Base-by-base conservation (phyloP, 768 basidiomycete species). In the Boletus vinaceobasis region DNA sequence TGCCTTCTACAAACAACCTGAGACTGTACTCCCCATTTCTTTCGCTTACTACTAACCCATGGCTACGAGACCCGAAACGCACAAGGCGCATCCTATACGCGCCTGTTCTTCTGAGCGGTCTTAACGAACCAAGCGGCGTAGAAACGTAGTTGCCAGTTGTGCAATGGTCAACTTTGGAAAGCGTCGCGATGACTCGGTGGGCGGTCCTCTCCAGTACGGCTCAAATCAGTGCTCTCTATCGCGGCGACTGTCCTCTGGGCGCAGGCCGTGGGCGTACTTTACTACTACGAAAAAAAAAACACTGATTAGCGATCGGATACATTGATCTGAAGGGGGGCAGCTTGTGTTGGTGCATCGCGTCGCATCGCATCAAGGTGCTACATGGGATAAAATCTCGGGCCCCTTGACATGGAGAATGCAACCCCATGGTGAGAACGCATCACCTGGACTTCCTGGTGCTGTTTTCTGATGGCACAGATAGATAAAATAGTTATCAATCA, bases 51-150 rank as follows among this genome's bases (percentile, higher is more conserved):
- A 19, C 39, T 2, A 33, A 59, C 45, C 39, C 54, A 59, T 45
- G 53, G 67, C 63, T 61, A 43, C 63, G 60, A 58, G 55, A 62
- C 67, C 66, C 65, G 58, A 46, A 47, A 64, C 67, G 56, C 48
- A 69, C 67, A 54, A 42, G 63, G 55, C 35, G 47, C 26, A 53
- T 50, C 15, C 15, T 11, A n/a, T 8, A 45, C 53, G 53, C 43
- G 51, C 59, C 63, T 63, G 50, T 59, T 29, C 48, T 69, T 47
- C 56, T 63, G 71, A 67, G 69, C 64, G 63, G 63, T 58, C 63
- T 21, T 68, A 15, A 65, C 9, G 57, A 60, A 52, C 65, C 55
- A 57, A 53, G 60, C 60, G 62, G 59, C 64, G 55, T 64, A 67
- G 70, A 64, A 60, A 72, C 6, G 1, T 63, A 59, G 66, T 57